phyloP scores from a whole-genome alignment of 2,329 filamentous ascomycete genomes.

The Ophiostoma montium region DNA sequence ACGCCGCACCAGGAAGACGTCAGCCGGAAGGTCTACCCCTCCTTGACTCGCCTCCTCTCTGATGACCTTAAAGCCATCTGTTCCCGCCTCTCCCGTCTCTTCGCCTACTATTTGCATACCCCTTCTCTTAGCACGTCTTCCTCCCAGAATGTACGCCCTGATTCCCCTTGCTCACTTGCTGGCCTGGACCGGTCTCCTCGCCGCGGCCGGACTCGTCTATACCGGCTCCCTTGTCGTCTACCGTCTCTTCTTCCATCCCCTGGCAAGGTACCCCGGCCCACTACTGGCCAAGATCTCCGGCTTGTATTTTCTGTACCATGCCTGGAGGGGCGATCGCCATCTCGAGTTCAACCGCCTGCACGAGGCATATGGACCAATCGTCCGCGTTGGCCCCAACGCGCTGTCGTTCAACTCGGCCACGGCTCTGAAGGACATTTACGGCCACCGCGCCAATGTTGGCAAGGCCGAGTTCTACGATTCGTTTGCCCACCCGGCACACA shows the following conservation, averaged over 20 bases:
- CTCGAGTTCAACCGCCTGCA: slow-evolving; percentile 60
- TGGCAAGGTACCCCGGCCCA: slow-evolving; percentile 51
- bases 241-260: slow-evolving; percentile 47
- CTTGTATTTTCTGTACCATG: slow-evolving; percentile 55
- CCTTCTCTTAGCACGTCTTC: not conserved
- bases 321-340: slow-evolving; percentile 60
- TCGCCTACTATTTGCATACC: not conserved
- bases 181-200: not conserved
- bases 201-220: not conserved
- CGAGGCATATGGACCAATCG: slow-evolving; percentile 52
- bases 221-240: slow-evolving; percentile 31
- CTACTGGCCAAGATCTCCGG: slow-evolving; percentile 49
- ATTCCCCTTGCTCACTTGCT: not conserved
- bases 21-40: too few relatives aligned
- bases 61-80: too few relatives aligned
- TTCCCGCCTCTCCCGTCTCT: too few relatives aligned
- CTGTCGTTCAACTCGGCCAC: slow-evolving; percentile 62
- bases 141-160: not conserved
- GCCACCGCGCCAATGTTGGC: slow-evolving; percentile 46
- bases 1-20: too few relatives aligned
- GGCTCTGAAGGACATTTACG: slow-evolving; percentile 53
- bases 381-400: slow-evolving; percentile 67
- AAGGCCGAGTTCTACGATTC: slow-evolving; percentile 63
- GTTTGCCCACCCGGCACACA: slow-evolving; percentile 55
- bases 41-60: too few relatives aligned